A percentile compares a stretch with the other conserved stretches of the same genome.
These are phyloP conservation scores for Fusarium sororula DNA, from an alignment of 2,329 filamentous ascomycete genomes.

Conservation along the genomic window DNA sequence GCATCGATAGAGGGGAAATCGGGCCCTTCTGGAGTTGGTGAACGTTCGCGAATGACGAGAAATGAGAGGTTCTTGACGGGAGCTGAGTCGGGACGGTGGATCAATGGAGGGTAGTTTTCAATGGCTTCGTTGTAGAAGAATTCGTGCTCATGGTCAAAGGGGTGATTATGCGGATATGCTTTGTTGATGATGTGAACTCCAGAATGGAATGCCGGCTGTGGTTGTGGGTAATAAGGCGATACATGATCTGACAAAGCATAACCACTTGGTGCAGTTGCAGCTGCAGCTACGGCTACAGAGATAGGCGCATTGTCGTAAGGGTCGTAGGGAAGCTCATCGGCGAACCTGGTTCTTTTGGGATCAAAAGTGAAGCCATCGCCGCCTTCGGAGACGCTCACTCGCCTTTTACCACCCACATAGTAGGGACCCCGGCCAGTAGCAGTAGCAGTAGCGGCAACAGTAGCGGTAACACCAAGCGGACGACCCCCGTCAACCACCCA, in stretches of 20 bases:
- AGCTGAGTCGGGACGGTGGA: constrained; percentile 38
- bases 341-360: constrained; percentile 38
- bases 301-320: constrained; percentile 14
- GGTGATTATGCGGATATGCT: constrained; percentile 6
- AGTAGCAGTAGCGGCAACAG: constrained; percentile 30
- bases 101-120: constrained; percentile 19
- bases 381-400: constrained; percentile 49
- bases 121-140: constrained; percentile 22
- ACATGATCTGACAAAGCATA: constrained; percentile 3
- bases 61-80: constrained; percentile 48
- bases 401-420: constrained; percentile 51
- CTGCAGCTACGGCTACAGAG: not conserved
- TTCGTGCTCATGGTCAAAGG: constrained; percentile 16
- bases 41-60: constrained; percentile 51
- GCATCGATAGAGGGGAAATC: constrained; percentile 22
- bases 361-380: constrained; percentile 41
- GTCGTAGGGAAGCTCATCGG: constrained; percentile 26
- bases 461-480: constrained; percentile 40
- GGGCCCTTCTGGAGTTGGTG: constrained; percentile 36
- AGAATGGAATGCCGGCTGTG: not conserved
- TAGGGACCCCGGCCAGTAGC: constrained; percentile 39
- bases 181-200: constrained; percentile 16
- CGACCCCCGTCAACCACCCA: constrained; percentile 50
- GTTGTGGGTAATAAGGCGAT: constrained; percentile 2
- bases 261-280: constrained; percentile 11